These are phyloP conservation scores for Venturia effusa DNA, from an alignment of 2,329 filamentous ascomycete species.

Conservation along the genomic window DNA sequence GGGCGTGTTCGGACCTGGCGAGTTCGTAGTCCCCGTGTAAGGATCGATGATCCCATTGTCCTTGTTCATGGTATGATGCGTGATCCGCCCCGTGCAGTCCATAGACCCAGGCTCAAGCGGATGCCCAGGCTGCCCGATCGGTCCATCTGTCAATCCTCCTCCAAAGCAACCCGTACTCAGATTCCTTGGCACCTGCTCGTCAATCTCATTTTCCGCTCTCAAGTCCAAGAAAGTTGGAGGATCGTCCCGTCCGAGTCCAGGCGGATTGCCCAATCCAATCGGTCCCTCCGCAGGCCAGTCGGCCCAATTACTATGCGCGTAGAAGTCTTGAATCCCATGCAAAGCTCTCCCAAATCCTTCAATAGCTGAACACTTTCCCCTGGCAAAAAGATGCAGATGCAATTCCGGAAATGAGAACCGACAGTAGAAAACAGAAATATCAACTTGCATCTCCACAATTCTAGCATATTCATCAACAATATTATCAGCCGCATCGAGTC, in stretches of 20 bases:
- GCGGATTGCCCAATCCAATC: conserved; percentile 17
- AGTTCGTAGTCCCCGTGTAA: conserved; percentile 15
- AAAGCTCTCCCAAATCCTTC: conserved; percentile 12
- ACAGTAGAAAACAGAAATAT: conserved; percentile 16
- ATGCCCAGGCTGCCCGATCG: conserved; percentile 18
- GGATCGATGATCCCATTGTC: conserved; percentile 18
- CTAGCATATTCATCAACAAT: conserved; percentile 16
- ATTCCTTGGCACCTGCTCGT: conserved; percentile 16
- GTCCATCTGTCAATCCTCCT: conserved; percentile 18
- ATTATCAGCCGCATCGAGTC: conserved; percentile 17
- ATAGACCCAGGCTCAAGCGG: conserved; percentile 19
- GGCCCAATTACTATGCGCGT: conserved; percentile 13
- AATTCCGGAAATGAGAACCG: conserved; percentile 18
- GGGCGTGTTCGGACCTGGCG: conserved; percentile 17
- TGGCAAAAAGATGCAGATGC: conserved; percentile 16
- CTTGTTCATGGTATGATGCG: conserved; percentile 20
- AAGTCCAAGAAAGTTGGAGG: conserved; percentile 18
- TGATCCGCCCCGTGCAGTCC: conserved; percentile 18
- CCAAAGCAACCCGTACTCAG: conserved; percentile 19
- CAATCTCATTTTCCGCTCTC: conserved; percentile 18
- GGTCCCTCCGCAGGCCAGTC: conserved; percentile 13
- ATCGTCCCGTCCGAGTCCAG: conserved; percentile 15
- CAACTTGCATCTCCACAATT: conserved; percentile 16
- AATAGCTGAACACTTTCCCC: conserved; percentile 11
- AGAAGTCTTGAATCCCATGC: conserved; percentile 14